Conservation (phyloP, 2,329 filamentous ascomycete genomes). For the Alternaria metachromatica region DNA sequence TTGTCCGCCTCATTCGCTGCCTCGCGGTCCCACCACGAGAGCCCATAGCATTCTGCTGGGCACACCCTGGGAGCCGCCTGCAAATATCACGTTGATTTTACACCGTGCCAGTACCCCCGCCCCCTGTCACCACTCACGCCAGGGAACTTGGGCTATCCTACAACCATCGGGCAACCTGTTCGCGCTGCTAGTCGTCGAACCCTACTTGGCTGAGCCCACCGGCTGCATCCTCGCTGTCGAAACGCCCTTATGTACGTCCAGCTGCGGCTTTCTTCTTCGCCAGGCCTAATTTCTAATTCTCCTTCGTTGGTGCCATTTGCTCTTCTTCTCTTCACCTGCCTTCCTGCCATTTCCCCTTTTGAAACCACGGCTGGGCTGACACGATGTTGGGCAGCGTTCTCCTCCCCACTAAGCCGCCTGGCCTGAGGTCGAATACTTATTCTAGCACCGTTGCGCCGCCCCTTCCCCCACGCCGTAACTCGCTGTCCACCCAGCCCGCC, state of each 20-base stretch:
- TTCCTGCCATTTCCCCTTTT: background rate
- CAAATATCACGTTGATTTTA: conserved; percentile 21
- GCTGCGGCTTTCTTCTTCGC: conserved; percentile 31
- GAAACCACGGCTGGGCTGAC: conserved; percentile 31
- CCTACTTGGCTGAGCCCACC: conserved; percentile 10
- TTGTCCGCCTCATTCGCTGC: conserved; percentile 19
- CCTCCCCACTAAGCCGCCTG: conserved; percentile 29
- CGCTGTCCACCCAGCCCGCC: conserved; percentile 27
- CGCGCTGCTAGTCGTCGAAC: conserved; percentile 15
- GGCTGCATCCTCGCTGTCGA: conserved; percentile 8
- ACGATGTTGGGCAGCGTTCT: conserved; percentile 44
- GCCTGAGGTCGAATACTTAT: conserved; percentile 29
- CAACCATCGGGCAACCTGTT: conserved; percentile 25
- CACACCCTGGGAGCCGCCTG: conserved; percentile 16
- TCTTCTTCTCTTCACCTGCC: background rate
- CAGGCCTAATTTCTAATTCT: conserved; percentile 28
- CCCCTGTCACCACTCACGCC: conserved; percentile 23
- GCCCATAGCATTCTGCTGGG: conserved; percentile 10
- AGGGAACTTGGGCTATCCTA: conserved; percentile 24
- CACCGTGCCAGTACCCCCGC: conserved; percentile 8
- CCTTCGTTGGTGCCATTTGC: conserved; percentile 19
- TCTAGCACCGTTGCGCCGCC: conserved; percentile 25
- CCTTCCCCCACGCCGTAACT: conserved; percentile 35
- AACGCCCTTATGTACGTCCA: conserved; percentile 45
- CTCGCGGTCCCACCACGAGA: conserved; percentile 10